These are phyloP conservation scores for Aspergillus pseudoterreus DNA, from an alignment of 2,329 filamentous ascomycete species.

Conservation along the genomic window DNA sequence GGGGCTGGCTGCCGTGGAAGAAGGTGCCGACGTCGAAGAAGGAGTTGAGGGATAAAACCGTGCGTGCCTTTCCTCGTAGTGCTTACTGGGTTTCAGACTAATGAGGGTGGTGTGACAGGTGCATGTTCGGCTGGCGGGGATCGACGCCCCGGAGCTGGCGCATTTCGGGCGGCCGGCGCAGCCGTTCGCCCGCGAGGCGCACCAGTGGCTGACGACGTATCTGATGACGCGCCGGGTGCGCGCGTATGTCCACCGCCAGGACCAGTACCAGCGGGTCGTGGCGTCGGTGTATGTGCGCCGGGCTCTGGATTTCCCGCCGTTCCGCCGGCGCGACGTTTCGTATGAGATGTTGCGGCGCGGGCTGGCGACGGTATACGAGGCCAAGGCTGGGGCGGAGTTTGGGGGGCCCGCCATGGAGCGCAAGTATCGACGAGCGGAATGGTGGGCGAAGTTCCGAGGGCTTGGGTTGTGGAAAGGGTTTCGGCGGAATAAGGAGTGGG, in stretches of 20 bases:
- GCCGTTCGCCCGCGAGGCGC: conserved; percentile 75
- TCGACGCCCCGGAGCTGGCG: conserved; percentile 88
- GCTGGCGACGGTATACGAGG: conserved; percentile 88
- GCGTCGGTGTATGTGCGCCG: conserved; percentile 75
- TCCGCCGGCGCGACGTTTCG: conserved; percentile 73
- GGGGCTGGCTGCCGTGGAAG: conserved; percentile 80
- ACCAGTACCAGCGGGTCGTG: conserved; percentile 91
- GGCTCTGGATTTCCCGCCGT: conserved; percentile 35
- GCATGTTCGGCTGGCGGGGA: conserved; percentile 80
- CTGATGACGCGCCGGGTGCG: conserved; percentile 71
- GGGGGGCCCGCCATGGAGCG: conserved; percentile 60
- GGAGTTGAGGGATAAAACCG: conserved; percentile 71
- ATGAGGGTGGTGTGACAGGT: conserved; percentile 50
- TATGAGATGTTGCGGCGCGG: conserved; percentile 83
- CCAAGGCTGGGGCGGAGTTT: conserved; percentile 85
- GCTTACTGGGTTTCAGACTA: neutral
- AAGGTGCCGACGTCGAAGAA: conserved; percentile 66
- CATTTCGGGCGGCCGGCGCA: conserved; percentile 90
- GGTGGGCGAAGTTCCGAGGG: conserved; percentile 59
- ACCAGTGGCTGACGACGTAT: conserved; percentile 73
- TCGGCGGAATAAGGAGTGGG: conserved; percentile 58
- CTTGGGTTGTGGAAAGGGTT: conserved; percentile 69
- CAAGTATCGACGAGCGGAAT: conserved; percentile 46
- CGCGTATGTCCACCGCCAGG: conserved; percentile 75
- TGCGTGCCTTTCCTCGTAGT: conserved; percentile 38